These are phyloP conservation scores for Breynia disticha DNA, from an alignment of 441 rosid genomes.

Conservation along the genomic window DNA sequence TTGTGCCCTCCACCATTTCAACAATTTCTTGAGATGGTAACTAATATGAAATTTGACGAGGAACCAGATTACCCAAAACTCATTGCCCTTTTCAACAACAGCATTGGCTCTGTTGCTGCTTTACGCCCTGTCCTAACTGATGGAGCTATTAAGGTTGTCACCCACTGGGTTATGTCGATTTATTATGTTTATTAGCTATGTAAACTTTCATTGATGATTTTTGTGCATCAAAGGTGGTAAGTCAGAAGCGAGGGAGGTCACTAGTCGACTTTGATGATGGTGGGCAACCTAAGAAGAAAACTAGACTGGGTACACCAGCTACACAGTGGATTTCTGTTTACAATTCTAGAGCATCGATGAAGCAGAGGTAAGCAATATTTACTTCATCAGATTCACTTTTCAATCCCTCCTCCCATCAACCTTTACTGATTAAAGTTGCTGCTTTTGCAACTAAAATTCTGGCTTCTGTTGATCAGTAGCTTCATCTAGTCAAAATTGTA, in stretches of 20 bases:
- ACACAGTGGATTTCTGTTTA: slow-evolving; percentile 56
- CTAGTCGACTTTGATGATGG: slow-evolving; percentile 31
- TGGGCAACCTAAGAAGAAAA: slow-evolving; percentile 37
- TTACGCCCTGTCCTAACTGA: slow-evolving; percentile 39
- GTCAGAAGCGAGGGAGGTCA: slow-evolving; percentile 42
- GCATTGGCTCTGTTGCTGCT: slow-evolving; percentile 28
- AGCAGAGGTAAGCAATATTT: slow-evolving; percentile 34
- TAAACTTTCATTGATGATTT: slow-evolving; percentile 3
- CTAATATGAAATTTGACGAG: slow-evolving; percentile 52
- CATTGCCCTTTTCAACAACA: slow-evolving; percentile 38
- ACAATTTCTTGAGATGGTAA: slow-evolving; percentile 44
- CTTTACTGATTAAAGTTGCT: not conserved
- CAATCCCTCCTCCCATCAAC: not conserved
- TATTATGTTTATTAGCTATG: not conserved
- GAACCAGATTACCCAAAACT: slow-evolving; percentile 52
- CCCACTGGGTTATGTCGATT: slow-evolving; percentile 2
- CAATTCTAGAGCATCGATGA: slow-evolving; percentile 42
- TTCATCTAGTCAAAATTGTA: too few species aligned
- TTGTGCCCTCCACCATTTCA: slow-evolving; percentile 47
- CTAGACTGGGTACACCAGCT: slow-evolving; percentile 46
- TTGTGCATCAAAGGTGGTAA: slow-evolving; percentile 32
- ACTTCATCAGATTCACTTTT: not conserved
- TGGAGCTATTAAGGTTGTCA: slow-evolving; percentile 46
- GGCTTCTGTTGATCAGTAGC: too few species aligned
- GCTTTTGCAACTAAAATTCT: not conserved